phyloP scores from a whole-genome alignment of 495 filamentous ascomycete genomes.

The Collariella sp. region DNA sequence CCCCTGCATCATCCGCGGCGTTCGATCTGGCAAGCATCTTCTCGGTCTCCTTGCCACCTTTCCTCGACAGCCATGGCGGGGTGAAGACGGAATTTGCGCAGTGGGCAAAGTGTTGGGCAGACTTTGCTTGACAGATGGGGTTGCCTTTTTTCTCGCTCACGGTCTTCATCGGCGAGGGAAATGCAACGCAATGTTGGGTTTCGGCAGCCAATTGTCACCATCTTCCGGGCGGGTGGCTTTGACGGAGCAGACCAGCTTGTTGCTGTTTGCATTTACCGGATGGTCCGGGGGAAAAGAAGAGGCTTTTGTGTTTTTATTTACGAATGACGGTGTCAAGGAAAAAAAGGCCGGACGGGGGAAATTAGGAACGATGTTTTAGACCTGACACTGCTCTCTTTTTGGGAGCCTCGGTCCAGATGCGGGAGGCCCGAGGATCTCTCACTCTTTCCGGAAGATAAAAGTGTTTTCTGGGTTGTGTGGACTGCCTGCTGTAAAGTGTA shows the following conservation, averaged over 20 bases:
- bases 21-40: neutral
- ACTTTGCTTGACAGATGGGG: neutral
- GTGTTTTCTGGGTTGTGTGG: slow-evolving; percentile 13
- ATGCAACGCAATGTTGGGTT: neutral
- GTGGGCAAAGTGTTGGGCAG: neutral
- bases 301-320: slow-evolving; percentile 7
- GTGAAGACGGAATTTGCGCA: neutral
- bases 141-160: neutral
- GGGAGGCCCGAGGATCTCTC: neutral
- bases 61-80: neutral
- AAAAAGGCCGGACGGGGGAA: neutral
- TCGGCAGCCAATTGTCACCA: neutral
- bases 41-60: neutral
- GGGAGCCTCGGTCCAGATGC: slow-evolving; percentile 5
- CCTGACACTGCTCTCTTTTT: slow-evolving; percentile 13
- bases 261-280: slow-evolving; percentile 10
- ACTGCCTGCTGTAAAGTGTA: slow-evolving; percentile 16
- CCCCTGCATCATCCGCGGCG: slow-evolving; percentile 1
- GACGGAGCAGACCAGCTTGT: neutral
- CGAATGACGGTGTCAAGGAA: slow-evolving; percentile 9
- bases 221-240: neutral
- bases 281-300: neutral
- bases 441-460: slow-evolving; percentile 24
- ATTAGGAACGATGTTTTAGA: slow-evolving; percentile 10
- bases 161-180: neutral